Base-by-base conservation (phyloP, 257 asterid genomes). In the Przewalskia tangutica region DNA sequence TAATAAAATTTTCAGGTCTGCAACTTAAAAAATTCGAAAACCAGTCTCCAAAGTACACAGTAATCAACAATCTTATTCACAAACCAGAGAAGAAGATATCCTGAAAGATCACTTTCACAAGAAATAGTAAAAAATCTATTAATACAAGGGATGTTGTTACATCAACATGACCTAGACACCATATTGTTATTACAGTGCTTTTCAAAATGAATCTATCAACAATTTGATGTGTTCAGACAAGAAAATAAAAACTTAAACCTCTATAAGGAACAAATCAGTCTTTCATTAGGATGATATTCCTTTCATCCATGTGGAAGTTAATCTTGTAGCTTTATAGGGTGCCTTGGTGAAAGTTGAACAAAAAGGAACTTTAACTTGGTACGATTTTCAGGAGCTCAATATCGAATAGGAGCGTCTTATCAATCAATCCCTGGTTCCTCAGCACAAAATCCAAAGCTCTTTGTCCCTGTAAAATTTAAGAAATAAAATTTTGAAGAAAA, bases 381-480 rank as follows among this genome's bases (percentile, higher is more conserved):
- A 93, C 77, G 53, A 95, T 94, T 84, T 93, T 95, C 5, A 95
- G 32, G 32, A 27, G 32, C 32, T 27, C 32, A 27, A 27, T 27
- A 27, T 27, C 32, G 32, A 27, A 27, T 27, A 27, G 90, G 83
- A 95, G 98, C 48, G 99, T 93, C 81, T 95, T 95, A 82, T 95
- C 98, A 66, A 95, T 95, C 88, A 95, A 86, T 77, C 99, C 99
- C 87, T 94, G 97, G 89, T 95, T 95, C 89, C 93, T 86, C 88
- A 94, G 81, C 80, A 95, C 99, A 90, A 95, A 95, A 84, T 89
- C 96, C 90, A 95, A 81, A 23, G 99, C 98, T 88, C 99, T 89
- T 86, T 95, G 99, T 32, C 99, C 99, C 99, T 95, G 90, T 44
- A 16, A 88, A 9, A n/a, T 51, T 71, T 27, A 75, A 63, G n/a